Evolutionary conservation across 352 stramenopile species (phyloP).

Genomic region (Pythium sp.): DNA sequence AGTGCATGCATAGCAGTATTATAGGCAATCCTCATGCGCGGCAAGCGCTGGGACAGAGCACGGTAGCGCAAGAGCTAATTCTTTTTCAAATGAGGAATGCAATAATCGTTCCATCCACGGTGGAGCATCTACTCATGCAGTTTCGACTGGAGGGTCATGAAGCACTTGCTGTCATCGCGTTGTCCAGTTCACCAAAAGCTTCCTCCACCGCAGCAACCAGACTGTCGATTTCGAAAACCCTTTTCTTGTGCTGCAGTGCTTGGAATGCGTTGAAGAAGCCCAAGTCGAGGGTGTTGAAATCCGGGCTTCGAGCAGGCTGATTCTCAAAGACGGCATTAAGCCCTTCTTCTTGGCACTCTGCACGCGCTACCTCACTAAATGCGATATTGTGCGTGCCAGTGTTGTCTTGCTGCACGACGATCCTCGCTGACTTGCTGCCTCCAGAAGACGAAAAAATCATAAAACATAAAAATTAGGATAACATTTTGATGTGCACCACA

Average conservation of each 20-base stretch:
- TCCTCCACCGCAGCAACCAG: slow-evolving; percentile 16
- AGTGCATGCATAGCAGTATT: no score
- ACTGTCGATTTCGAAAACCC: not conserved
- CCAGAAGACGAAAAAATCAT: not conserved
- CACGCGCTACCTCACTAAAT: not conserved
- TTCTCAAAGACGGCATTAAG: not conserved
- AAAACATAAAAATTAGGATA: not conserved
- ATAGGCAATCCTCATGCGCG: no score
- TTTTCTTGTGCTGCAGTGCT: slow-evolving; percentile 18
- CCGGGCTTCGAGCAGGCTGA: slow-evolving; percentile 21
- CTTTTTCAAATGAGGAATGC: slow-evolving; percentile 15
- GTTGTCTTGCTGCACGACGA: slow-evolving; percentile 14
- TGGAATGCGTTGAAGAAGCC: slow-evolving; percentile 24
- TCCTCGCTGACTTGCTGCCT: not conserved
- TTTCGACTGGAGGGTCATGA: slow-evolving; percentile 22
- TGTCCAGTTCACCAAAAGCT: slow-evolving; percentile 17
- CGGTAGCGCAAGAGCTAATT: not conserved
- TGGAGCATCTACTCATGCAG: slow-evolving; percentile 23
- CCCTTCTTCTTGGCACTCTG: slow-evolving; percentile 1
- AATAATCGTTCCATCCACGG: slow-evolving; percentile 23
- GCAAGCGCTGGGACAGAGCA: no score
- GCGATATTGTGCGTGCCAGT: not conserved
- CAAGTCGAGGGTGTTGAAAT: slow-evolving; percentile 25
- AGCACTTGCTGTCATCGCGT: slow-evolving; percentile 22
- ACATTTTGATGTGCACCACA: not conserved